These are phyloP conservation scores for Malassezia brasiliensis DNA, from an alignment of 1,284 basidiomycete genomes.

Conservation along the genomic window DNA sequence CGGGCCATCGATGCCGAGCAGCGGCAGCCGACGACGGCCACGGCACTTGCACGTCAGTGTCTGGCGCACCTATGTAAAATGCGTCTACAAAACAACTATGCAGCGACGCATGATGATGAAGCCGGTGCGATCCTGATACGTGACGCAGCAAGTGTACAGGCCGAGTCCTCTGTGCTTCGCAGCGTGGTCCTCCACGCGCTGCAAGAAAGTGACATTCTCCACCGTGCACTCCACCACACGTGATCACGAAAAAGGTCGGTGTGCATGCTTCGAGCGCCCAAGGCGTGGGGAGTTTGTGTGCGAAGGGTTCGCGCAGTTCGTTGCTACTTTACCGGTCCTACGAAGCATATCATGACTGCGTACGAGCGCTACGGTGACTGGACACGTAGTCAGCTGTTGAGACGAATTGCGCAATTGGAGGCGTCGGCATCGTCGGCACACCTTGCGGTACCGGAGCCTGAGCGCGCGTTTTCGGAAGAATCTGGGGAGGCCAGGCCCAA, in stretches of 20 bases:
- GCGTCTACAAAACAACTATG: background rate
- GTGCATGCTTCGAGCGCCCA: background rate
- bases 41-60: background rate
- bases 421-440: slow-evolving; percentile 11
- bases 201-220: slow-evolving; percentile 12
- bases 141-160: background rate
- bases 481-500: slow-evolving; percentile 2
- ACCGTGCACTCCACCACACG: background rate
- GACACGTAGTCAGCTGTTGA: slow-evolving; percentile 24
- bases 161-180: background rate
- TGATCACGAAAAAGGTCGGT: background rate
- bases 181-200: slow-evolving; percentile 5
- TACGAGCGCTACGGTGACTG: slow-evolving; percentile 26
- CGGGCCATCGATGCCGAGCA: background rate
- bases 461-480: background rate
- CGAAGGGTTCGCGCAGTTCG: background rate
- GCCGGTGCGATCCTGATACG: background rate
- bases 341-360: slow-evolving; percentile 20
- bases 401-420: slow-evolving; percentile 32
- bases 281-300: background rate
- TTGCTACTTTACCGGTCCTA: background rate
- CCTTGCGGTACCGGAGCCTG: background rate
- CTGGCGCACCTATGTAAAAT: background rate
- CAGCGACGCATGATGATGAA: slow-evolving; percentile 1
- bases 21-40: background rate